Conservation (phyloP, 768 basidiomycete genomes). For the Collybia sp. region DNA sequence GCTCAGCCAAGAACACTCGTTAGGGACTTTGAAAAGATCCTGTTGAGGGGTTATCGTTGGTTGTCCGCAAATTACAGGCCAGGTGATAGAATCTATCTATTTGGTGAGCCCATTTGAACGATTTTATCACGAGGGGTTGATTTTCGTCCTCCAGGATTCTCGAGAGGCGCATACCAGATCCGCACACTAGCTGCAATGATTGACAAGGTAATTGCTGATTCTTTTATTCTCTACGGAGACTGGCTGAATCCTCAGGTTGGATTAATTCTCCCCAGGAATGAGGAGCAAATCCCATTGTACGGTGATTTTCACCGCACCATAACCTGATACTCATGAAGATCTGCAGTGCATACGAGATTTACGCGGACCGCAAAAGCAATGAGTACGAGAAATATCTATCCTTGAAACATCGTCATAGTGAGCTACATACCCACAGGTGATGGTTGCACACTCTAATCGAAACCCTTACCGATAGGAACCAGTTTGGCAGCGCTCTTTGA, state of each 20-base stretch:
- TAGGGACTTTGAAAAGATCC: constrained; percentile 19
- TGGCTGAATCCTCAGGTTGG: constrained; percentile 26
- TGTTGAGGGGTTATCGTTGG: constrained; percentile 19
- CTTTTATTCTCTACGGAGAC: not conserved
- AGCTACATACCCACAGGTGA: too few species aligned
- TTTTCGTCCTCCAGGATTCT: constrained; percentile 28
- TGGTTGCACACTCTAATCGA: too few species aligned
- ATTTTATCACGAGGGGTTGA: not conserved
- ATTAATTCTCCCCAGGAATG: constrained; percentile 32
- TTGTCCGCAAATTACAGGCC: constrained; percentile 17
- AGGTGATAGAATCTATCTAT: constrained; percentile 18
- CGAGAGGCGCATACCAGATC: constrained; percentile 44
- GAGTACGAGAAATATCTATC: too few species aligned
- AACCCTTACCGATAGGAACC: too few species aligned
- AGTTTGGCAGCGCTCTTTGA: too few species aligned
- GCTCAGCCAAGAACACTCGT: not conserved
- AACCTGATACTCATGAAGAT: not conserved
- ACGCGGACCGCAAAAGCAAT: constrained; percentile 14
- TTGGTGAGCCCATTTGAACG: constrained; percentile 8
- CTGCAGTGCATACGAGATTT: constrained; percentile 32
- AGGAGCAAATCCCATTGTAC: constrained; percentile 37
- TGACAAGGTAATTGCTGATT: constrained; percentile 18
- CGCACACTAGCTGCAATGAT: constrained; percentile 41
- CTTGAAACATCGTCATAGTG: too few species aligned
- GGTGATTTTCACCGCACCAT: constrained; percentile 5